Evolutionary conservation across 768 basidiomycete genomes (phyloP).

Genomic region (Tylopilus sp.): DNA sequence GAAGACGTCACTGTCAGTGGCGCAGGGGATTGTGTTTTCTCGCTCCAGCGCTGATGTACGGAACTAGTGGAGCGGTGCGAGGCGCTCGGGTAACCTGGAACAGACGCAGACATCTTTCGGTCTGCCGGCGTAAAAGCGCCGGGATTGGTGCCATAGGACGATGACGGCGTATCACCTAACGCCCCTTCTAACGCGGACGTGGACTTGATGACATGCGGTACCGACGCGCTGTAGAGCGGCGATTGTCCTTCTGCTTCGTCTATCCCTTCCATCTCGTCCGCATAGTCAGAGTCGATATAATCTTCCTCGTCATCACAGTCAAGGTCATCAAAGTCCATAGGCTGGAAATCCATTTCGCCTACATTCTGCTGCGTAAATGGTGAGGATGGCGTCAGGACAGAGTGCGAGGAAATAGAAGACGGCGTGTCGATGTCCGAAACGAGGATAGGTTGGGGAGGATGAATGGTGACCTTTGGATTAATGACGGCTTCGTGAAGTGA

Average conservation of each 20-base stretch:
- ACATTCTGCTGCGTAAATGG: conserved; percentile 24
- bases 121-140: conserved; percentile 20
- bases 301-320: conserved; percentile 33
- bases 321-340: conserved; percentile 32
- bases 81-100: conserved; percentile 27
- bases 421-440: conserved; percentile 30
- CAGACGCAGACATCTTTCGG: conserved; percentile 31
- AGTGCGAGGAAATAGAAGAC: conserved; percentile 30
- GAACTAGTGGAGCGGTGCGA: conserved; percentile 17
- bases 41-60: conserved; percentile 15
- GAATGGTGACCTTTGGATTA: conserved; percentile 29
- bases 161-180: conserved; percentile 22
- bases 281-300: conserved; percentile 30
- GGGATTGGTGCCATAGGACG: conserved; percentile 8
- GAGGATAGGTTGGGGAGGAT: conserved; percentile 19
- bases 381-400: conserved; percentile 30
- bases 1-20: neutral
- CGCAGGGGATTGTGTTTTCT: conserved; percentile 15
- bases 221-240: conserved; percentile 20
- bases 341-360: conserved; percentile 5
- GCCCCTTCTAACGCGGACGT: conserved; percentile 33
- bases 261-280: conserved; percentile 32
- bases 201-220: conserved; percentile 27
- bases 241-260: conserved; percentile 17
- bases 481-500: conserved; percentile 16